Evolutionary conservation across 2,329 filamentous ascomycete species (phyloP).

Genomic region (Aspergillus unguis): DNA sequence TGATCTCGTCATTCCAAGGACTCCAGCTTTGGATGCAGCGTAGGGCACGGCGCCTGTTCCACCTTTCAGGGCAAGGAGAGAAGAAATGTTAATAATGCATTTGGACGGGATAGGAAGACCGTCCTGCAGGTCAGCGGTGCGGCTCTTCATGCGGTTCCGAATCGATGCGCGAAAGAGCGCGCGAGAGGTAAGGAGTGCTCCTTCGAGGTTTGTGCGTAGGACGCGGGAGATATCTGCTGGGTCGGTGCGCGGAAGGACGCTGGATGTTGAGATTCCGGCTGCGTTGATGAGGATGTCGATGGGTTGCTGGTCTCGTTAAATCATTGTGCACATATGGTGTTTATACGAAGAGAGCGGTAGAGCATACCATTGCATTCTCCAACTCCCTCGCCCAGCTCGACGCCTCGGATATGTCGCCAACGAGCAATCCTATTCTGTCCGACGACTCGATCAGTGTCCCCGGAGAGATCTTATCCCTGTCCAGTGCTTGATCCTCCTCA

Average conservation of each 20-base stretch:
- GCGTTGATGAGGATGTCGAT: constrained; percentile 71
- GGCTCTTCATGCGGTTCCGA: constrained; percentile 28
- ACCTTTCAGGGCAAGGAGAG: constrained; percentile 66
- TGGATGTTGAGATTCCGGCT: constrained; percentile 68
- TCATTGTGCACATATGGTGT: not conserved
- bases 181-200: constrained; percentile 40
- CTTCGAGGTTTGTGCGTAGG: constrained; percentile 66
- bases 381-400: constrained; percentile 34
- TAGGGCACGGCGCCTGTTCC: constrained; percentile 70
- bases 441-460: constrained; percentile 16
- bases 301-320: constrained; percentile 23
- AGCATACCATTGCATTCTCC: constrained; percentile 39
- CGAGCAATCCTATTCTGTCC: constrained; percentile 27
- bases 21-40: constrained; percentile 74
- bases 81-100: constrained; percentile 79
- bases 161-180: constrained; percentile 36
- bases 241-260: constrained; percentile 57
- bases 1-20: constrained; percentile 57
- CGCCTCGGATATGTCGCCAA: constrained; percentile 38
- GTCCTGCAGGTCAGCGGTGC: constrained; percentile 1
- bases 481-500: constrained; percentile 16
- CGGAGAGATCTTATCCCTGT: not conserved
- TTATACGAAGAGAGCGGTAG: not conserved
- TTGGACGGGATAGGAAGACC: constrained; percentile 54
- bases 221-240: constrained; percentile 54